Conservation (phyloP, 768 basidiomycete species). For the Phaffia australis region DNA sequence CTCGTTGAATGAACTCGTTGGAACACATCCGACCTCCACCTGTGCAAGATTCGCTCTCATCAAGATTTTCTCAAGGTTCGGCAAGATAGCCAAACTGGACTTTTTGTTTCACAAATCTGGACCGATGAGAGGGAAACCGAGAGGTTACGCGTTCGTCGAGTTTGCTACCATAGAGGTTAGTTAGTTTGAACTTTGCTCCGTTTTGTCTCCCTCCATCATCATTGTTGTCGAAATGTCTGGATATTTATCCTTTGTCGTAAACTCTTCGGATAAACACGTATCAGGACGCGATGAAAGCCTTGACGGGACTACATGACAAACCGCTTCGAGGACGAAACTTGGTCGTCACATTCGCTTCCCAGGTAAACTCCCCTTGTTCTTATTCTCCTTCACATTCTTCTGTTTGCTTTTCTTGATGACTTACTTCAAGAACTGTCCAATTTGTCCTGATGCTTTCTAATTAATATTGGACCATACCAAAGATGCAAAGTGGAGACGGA, state of each 20-base stretch:
- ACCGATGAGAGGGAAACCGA: conserved; percentile 74
- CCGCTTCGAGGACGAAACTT: conserved; percentile 76
- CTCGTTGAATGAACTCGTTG: background rate
- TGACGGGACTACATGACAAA: conserved; percentile 62
- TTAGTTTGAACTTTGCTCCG: conserved; percentile 30
- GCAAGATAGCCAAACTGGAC: conserved; percentile 84
- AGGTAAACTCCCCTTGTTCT: conserved; percentile 42
- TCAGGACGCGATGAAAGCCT: conserved; percentile 74
- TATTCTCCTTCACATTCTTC: background rate
- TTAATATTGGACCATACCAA: conserved; percentile 11
- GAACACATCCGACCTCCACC: conserved; percentile 1
- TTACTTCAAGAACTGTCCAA: background rate
- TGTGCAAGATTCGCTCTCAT: conserved; percentile 65
- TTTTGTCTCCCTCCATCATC: conserved; percentile 17
- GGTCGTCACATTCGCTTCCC: conserved; percentile 82
- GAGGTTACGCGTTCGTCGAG: conserved; percentile 92
- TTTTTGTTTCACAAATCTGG: conserved; percentile 93
- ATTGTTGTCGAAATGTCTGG: background rate
- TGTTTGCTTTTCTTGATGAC: background rate
- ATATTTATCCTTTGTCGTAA: background rate
- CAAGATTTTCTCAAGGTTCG: conserved; percentile 81
- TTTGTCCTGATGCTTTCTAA: conserved; percentile 1
- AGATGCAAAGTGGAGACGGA: conserved; percentile 5
- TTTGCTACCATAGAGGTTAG: conserved; percentile 68
- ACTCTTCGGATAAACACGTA: background rate